A percentile compares a stretch with the other conserved stretches of the same genome.
Conservation (phyloP, 495 filamentous ascomycete species). For the Hamigera avellanea region DNA sequence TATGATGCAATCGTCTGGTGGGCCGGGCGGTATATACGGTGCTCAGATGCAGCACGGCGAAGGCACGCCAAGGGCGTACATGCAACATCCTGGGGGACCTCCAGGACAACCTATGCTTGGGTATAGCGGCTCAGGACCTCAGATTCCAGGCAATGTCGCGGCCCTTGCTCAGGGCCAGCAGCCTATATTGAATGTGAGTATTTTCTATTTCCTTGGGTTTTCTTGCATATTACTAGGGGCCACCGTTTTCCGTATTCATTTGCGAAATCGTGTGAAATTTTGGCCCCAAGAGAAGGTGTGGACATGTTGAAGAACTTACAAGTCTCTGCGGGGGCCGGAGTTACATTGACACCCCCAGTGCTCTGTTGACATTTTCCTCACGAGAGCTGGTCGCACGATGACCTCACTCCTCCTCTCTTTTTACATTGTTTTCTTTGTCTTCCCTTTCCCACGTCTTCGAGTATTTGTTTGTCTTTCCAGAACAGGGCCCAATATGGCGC, state of each 20-base stretch:
- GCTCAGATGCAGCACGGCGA: constrained; percentile 52
- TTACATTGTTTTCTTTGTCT: too few relatives aligned
- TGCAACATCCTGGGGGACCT: constrained; percentile 48
- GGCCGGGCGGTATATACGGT: constrained; percentile 54
- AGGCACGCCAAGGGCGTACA: constrained; percentile 47
- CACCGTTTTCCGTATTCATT: background rate
- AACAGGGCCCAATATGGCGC: too few relatives aligned
- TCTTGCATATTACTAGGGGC: background rate
- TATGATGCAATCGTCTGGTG: constrained; percentile 53
- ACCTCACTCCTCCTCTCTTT: too few relatives aligned
- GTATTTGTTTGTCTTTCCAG: too few relatives aligned
- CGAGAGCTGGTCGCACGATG: too few relatives aligned
- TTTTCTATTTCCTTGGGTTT: background rate
- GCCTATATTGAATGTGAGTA: constrained; percentile 80
- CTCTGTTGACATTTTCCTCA: too few relatives aligned
- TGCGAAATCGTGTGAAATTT: too few relatives aligned
- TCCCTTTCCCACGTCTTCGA: too few relatives aligned
- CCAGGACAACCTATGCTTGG: constrained; percentile 51
- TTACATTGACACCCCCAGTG: too few relatives aligned
- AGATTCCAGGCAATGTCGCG: constrained; percentile 44
- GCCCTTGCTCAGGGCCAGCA: constrained; percentile 75
- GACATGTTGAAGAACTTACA: too few relatives aligned
- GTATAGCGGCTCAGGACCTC: constrained; percentile 31
- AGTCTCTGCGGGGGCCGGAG: too few relatives aligned
- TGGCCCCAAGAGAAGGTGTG: too few relatives aligned